Evolutionary conservation across 1,139 yeast genomes (phyloP).

Genomic region (Scheffersomyces illinoinensis): DNA sequence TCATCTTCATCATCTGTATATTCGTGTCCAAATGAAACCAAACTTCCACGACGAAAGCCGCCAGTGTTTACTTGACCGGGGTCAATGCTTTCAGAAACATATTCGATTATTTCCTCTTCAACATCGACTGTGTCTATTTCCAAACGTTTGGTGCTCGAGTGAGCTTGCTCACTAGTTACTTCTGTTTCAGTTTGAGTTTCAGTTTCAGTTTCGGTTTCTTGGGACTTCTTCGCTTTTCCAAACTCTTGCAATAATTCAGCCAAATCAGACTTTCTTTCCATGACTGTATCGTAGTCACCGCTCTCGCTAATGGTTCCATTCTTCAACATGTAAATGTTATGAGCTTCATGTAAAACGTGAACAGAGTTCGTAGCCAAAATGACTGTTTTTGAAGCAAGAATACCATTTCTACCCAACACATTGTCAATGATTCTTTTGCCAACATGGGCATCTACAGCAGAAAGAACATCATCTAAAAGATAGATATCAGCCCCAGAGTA

Average conservation of each 20-base stretch:
- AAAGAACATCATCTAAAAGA: conserved; percentile 37
- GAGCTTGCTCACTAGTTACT: neutral
- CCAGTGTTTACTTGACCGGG: conserved; percentile 3
- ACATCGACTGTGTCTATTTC: neutral
- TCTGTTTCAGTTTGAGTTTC: neutral
- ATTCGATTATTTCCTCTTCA: conserved; percentile 11
- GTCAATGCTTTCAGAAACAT: conserved; percentile 8
- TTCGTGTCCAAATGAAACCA: conserved; percentile 21
- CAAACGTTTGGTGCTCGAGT: neutral
- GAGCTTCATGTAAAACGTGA: conserved; percentile 29
- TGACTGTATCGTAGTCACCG: conserved; percentile 27
- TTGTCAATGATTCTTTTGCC: conserved; percentile 24
- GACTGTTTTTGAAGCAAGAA: conserved; percentile 26
- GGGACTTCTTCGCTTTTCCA: conserved; percentile 52
- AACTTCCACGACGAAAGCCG: conserved; percentile 18
- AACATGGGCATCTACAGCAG: conserved; percentile 44
- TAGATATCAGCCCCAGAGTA: conserved; percentile 41
- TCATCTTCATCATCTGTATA: conserved; percentile 20
- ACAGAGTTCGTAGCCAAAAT: conserved; percentile 32
- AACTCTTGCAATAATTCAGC: conserved; percentile 65
- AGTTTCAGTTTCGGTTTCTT: conserved; percentile 2
- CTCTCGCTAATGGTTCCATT: conserved; percentile 24
- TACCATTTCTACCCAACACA: conserved; percentile 22
- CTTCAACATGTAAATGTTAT: conserved; percentile 32
- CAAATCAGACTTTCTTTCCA: conserved; percentile 13